Evolutionary conservation across 2,329 filamentous ascomycete species (phyloP), one percentile per base, ranked within the genome.

Genomic region (Pseudopyricularia cyperi): DNA sequence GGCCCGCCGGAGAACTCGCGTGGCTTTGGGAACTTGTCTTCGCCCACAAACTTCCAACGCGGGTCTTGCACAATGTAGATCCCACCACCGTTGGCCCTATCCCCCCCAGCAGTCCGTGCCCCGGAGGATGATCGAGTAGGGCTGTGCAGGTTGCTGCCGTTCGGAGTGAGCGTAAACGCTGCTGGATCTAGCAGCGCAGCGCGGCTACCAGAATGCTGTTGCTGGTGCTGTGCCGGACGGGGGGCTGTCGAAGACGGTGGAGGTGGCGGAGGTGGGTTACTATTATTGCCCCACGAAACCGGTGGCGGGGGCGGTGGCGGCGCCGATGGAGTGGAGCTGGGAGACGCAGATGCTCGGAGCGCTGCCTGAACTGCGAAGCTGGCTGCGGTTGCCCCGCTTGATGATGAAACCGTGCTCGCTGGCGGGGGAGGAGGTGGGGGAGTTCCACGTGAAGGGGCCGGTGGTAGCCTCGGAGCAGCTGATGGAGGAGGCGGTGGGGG

Each of bases 1-100:
- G 76, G 70, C 3, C 79, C 81, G n/a, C 85, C 85, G 1, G 74
- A 69, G 62, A 94, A 96, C 2, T 86, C 82, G 61, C 91, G 77
- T 22, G 91, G 91, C 60, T 89, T 91, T 0, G 93, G 91, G 47
- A 97, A 75, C 59, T 87, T 75, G 34, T 75, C 78, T 60, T 96
- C 91, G 47, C 84, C 79, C 59, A 91, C 85, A 63, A 96, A 98
- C 57, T 83, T 85, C 82, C 89, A 98, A 58, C 91, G 76, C 52
- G 75, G 66, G 65, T 97, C 93, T 56, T 89, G 79, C 49, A 95
- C 81, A 11, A 78, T 68, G 53, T 82, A 69, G 19, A 73, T 72
- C 37, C 60, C 65, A 30, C 59, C 59, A 5, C 62, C 62, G 24
- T 63, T 60, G n/a, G 58, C 52, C 11, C 52, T 30, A 52, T 57